Base-by-base conservation (phyloP, 805 yeast species). In the Wickerhamiella lipophila region DNA sequence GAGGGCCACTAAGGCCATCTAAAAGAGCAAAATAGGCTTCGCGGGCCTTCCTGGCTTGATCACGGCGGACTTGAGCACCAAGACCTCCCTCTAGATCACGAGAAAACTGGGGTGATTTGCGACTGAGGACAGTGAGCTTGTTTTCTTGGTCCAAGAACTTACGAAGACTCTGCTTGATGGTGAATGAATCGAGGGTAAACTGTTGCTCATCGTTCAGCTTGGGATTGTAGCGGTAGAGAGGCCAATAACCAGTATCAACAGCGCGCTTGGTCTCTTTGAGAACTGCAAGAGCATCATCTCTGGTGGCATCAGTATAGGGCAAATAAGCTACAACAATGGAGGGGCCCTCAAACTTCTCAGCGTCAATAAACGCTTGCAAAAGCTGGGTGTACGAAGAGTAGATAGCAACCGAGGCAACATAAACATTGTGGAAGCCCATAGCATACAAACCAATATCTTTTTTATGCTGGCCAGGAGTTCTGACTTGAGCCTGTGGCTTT, bases 231-330 rank as follows among this genome's bases (percentile, higher is more conserved):
- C 96, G 74, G 69, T 88, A 89, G 53, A 89, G 73, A 43, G 97
- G 97, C 94, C 96, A 87, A 68, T 82, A 81, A n/a, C 97, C 97
- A 29, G 87, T 71, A 59, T 85, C 96, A 42, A 89, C 94, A 19
- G 95, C 89, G 53, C 68, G 69, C 65, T 89, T 89, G 29, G 96
- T 88, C 63, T 84, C 92, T 63, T 83, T 80, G 58, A 89, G 72
- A 41, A 88, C 77, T 22, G 78, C 75, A 56, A 89, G 68, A 36
- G 94, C 81, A 54, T 80, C 81, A 49, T 68, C 70, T 23, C 54
- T 50, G 60, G 83, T 89, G 18, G 70, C 64, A 42, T 69, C 61
- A n/a, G 51, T 55, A 64, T 81, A 79, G 38, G 97, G 97, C 58
- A 88, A 70, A 64, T 88, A 87, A 3, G 96, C 96, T 56, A 89